Evolutionary conservation across 352 stramenopile genomes (phyloP), one percentile per base, ranked within the genome.

Genomic region (Pythium oligandrum): DNA sequence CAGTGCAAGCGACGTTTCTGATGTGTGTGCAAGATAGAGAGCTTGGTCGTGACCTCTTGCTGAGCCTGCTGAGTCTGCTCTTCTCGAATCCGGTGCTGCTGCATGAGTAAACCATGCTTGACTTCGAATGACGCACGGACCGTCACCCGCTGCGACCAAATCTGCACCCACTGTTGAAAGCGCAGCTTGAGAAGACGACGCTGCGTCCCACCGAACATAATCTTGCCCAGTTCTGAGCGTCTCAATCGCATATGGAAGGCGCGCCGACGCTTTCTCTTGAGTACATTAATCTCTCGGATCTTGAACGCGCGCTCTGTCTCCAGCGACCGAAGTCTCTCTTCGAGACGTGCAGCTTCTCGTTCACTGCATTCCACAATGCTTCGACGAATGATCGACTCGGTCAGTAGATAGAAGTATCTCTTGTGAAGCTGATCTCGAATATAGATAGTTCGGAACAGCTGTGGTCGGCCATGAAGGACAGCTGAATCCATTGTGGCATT

Each of bases 401-500:
- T 84, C 6, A 90, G 48, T 11, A 90, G 34, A 0, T 63, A 55
- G n/a, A 90, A 88, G 38, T 90, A 88, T 8, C 65, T 52, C 1
- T 32, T 44, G 47, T 86, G 74, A 0, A 92, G 55, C 31, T 78
- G 70, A 35, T 82, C 74, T 2, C 74, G 61, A 9, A 90, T 45
- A 43, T 90, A 92, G 3, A 46, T 8, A 0, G 79, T 92, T 8
- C 64, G 61, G 53, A 92, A 92, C 0, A 72, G 69, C 61, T 92
- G 82, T 0, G 79, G 63, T 1, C 82, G 71, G 7, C 68, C 74
- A 40, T 92, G 82, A 1, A 92, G 60, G 0, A 92, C 78, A 34
- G 71, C 66, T 0, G 79, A 92, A 43, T 90, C 82, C 58, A 90
- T 90, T 0, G 66, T 85, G 0, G 64, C 57, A 38, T 82, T 90